A percentile compares a stretch with the other conserved stretches of the same genome.
These are phyloP conservation scores for Trametes gibbosa DNA, from an alignment of 768 basidiomycete species.

Conservation along the genomic window DNA sequence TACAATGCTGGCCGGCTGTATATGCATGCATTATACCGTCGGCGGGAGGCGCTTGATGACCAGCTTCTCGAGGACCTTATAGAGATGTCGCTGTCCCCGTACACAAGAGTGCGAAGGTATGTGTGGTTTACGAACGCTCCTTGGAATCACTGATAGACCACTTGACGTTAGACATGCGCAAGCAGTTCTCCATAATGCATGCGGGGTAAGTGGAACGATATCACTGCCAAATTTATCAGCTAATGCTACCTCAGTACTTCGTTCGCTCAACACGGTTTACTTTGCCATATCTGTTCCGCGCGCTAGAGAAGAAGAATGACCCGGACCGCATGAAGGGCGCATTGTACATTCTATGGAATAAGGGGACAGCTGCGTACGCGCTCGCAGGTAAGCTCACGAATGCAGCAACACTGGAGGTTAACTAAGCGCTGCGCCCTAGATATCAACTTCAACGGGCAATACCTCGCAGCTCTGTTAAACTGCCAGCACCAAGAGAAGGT, in stretches of 20 bases:
- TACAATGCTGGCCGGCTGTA: slow-evolving; percentile 77
- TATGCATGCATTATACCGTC: slow-evolving; percentile 73
- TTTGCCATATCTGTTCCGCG: slow-evolving; percentile 58
- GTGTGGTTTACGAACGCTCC: slow-evolving; percentile 8
- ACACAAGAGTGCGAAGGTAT: slow-evolving; percentile 74
- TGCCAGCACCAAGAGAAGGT: slow-evolving; percentile 89
- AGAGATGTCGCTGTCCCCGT: slow-evolving; percentile 76
- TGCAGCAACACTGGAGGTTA: too few species aligned
- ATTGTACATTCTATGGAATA: slow-evolving; percentile 74
- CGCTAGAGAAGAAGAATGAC: slow-evolving; percentile 71
- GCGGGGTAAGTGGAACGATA: slow-evolving; percentile 46
- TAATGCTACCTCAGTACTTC: slow-evolving; percentile 47
- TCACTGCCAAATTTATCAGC: background rate
- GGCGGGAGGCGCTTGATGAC: slow-evolving; percentile 74
- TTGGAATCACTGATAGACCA: background rate
- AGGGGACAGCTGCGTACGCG: slow-evolving; percentile 67
- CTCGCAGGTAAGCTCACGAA: slow-evolving; percentile 50
- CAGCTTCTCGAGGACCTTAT: slow-evolving; percentile 61
- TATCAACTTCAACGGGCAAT: slow-evolving; percentile 51
- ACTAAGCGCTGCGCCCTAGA: slow-evolving; percentile 38
- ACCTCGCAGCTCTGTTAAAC: slow-evolving; percentile 61
- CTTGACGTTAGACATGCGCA: slow-evolving; percentile 58
- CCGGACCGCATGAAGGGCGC: slow-evolving; percentile 96
- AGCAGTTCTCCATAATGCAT: slow-evolving; percentile 58
- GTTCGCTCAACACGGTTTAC: slow-evolving; percentile 68